Percentiles rank a stretch among this genome's conserved stretches.
Evolutionary conservation across 768 basidiomycete genomes (phyloP).

Genomic region (Mycena leptocephala): DNA sequence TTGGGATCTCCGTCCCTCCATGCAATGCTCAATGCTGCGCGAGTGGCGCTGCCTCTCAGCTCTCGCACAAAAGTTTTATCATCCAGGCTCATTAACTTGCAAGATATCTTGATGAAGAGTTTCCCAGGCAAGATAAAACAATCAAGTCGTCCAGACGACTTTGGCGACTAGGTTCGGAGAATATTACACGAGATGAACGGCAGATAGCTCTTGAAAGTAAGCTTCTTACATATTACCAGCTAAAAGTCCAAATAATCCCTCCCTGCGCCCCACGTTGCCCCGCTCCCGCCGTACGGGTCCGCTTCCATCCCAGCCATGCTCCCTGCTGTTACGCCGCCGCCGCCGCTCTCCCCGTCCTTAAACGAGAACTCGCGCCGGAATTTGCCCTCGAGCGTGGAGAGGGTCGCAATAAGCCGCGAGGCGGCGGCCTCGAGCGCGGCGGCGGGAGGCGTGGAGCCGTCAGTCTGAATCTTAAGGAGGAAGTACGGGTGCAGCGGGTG

Average conservation of each 20-base stretch:
- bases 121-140: no score
- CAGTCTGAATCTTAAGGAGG: constrained; percentile 96
- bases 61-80: no score
- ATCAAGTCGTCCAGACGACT: no score
- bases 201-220: no score
- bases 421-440: constrained; percentile 88
- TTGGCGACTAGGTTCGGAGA: no score
- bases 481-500: constrained; percentile 97
- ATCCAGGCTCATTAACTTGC: no score
- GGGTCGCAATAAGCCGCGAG: constrained; percentile 82
- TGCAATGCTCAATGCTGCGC: no score
- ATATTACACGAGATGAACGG: no score
- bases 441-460: constrained; percentile 88
- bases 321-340: constrained; percentile 40
- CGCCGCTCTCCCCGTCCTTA: constrained; percentile 72
- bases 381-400: constrained; percentile 79
- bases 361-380: constrained; percentile 89
- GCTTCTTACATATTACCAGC: no score
- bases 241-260: constrained; percentile 74
- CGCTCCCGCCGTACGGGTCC: constrained; percentile 66
- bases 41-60: no score
- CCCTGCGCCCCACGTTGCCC: constrained; percentile 58
- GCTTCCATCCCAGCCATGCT: constrained; percentile 54
- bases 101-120: no score
- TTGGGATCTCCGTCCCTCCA: no score